phyloP scores from a whole-genome alignment of 495 filamentous ascomycete genomes.

The Talaromyces liani region DNA sequence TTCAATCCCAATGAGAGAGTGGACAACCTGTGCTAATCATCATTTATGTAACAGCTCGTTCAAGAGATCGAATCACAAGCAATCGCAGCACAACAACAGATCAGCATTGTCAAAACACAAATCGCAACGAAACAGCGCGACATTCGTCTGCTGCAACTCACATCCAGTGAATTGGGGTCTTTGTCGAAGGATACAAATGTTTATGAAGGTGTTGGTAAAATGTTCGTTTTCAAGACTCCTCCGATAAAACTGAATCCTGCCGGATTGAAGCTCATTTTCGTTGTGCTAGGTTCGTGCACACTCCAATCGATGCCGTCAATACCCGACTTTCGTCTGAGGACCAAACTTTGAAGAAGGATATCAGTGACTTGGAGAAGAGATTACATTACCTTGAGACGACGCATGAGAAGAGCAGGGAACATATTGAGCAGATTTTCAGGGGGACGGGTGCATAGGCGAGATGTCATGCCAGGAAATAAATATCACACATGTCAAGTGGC shows the following conservation, averaged over 20 bases:
- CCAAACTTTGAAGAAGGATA: constrained; percentile 65
- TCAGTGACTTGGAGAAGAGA: constrained; percentile 78
- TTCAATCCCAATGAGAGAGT: neutral
- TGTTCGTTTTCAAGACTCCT: constrained; percentile 49
- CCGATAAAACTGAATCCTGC: neutral
- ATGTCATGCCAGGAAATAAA: neutral
- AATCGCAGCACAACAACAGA: constrained; percentile 81
- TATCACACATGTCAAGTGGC: neutral
- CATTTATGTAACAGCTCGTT: constrained; percentile 55
- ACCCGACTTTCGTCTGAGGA: constrained; percentile 69
- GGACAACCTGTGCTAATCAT: constrained; percentile 4
- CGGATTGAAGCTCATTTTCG: neutral
- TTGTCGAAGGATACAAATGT: constrained; percentile 74
- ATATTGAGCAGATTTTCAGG: constrained; percentile 79
- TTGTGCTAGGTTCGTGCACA: constrained; percentile 69
- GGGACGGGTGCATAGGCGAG: constrained; percentile 11
- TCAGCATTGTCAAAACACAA: constrained; percentile 78
- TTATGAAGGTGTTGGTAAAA: constrained; percentile 95
- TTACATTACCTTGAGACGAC: constrained; percentile 92
- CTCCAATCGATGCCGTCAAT: constrained; percentile 64
- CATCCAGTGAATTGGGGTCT: constrained; percentile 68
- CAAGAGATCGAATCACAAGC: constrained; percentile 91
- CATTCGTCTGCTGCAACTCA: constrained; percentile 81
- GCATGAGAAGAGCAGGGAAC: constrained; percentile 81
- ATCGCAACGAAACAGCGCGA: constrained; percentile 82